These are phyloP conservation scores for Akanthomyces muscarius DNA, from an alignment of 2,329 filamentous ascomycete species.

Conservation along the genomic window DNA sequence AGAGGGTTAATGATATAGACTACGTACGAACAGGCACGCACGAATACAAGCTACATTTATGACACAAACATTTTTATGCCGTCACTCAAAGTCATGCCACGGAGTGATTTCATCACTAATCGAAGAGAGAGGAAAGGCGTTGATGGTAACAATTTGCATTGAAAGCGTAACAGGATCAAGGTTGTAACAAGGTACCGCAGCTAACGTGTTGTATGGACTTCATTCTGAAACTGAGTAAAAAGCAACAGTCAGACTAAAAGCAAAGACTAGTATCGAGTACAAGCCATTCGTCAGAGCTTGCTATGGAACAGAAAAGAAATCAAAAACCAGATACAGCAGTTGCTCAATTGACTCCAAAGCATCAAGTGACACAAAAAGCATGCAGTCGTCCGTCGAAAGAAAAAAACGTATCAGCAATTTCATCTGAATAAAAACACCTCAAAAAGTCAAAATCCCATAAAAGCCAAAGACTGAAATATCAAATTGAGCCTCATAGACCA, in stretches of 20 bases:
- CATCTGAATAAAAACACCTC: slow-evolving; percentile 8
- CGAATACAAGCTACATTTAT: not conserved
- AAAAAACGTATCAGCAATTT: slow-evolving; percentile 20
- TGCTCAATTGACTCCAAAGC: not conserved
- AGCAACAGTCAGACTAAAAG: not conserved
- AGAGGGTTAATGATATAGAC: not conserved
- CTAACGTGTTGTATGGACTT: not conserved
- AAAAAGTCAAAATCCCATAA: not conserved
- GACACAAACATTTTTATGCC: not conserved
- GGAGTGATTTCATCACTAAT: too few relatives aligned
- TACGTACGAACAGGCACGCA: not conserved
- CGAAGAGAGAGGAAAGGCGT: too few relatives aligned
- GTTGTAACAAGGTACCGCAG: not conserved
- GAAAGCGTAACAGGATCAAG: too few relatives aligned
- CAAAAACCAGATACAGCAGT: not conserved
- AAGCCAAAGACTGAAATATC: not conserved
- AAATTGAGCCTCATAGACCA: not conserved
- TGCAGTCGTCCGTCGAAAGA: slow-evolving; percentile 16
- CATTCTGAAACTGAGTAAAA: not conserved
- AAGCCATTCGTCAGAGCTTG: not conserved
- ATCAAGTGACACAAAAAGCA: not conserved
- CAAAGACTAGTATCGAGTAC: not conserved
- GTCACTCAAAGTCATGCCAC: too few relatives aligned
- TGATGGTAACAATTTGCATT: too few relatives aligned
- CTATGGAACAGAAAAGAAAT: slow-evolving; percentile 20